Conservation (phyloP, 176 grass and related monocot species). For the Carex scoparia region DNA sequence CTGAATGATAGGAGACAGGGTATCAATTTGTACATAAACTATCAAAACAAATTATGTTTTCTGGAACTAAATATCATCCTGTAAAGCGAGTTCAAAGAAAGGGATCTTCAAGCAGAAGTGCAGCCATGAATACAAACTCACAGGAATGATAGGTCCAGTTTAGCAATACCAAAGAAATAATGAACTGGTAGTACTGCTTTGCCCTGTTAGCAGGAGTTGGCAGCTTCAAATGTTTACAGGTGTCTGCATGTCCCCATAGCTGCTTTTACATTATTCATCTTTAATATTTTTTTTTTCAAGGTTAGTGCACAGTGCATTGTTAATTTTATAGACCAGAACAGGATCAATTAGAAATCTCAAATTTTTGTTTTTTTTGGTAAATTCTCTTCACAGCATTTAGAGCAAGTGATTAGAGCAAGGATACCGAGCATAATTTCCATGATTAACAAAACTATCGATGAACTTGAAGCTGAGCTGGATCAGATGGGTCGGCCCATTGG, state of each 20-base stretch:
- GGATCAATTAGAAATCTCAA: background rate
- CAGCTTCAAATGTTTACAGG: background rate
- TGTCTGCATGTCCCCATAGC: background rate
- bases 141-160: background rate
- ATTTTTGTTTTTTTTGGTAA: conserved; percentile 7
- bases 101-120: background rate
- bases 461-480: conserved; percentile 96
- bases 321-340: background rate
- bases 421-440: conserved; percentile 94
- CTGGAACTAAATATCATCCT: background rate
- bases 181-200: background rate
- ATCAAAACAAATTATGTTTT: background rate
- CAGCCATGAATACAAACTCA: background rate
- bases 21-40: background rate
- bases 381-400: conserved; percentile 68
- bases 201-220: background rate
- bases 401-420: conserved; percentile 82
- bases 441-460: conserved; percentile 99
- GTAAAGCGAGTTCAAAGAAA: background rate
- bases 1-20: background rate
- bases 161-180: background rate
- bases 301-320: background rate
- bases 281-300: background rate
- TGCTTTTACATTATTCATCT: conserved; percentile 26
- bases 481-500: conserved; percentile 88